Evolutionary conservation across 805 yeast species (phyloP).

Genomic region (Saccharomycopsis sp.): DNA sequence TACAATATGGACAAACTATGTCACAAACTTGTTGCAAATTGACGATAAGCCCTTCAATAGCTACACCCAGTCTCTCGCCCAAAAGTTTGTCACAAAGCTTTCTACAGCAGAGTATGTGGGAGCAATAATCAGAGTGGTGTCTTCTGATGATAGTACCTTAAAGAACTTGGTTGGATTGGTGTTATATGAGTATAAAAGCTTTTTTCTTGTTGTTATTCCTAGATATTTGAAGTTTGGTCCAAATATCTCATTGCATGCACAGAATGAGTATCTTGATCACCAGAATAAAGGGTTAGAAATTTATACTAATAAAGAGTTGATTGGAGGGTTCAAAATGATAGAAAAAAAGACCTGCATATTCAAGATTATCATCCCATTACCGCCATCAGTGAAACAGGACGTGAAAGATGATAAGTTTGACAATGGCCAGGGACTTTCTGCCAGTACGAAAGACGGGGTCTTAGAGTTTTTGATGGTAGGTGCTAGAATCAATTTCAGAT

Average conservation of each 20-base stretch:
- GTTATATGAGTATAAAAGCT: slow-evolving; percentile 19
- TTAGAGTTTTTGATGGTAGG: slow-evolving; percentile 67
- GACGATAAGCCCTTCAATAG: background rate
- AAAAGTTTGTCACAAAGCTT: slow-evolving; percentile 12
- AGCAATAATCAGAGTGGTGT: slow-evolving; percentile 9
- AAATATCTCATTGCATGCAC: background rate
- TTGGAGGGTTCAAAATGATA: slow-evolving; percentile 62
- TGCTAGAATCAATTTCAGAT: slow-evolving; percentile 65
- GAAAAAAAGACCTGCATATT: slow-evolving; percentile 66
- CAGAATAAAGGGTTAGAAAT: background rate
- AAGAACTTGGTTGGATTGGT: slow-evolving; percentile 14
- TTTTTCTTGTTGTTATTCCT: slow-evolving; percentile 16
- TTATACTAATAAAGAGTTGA: slow-evolving; percentile 23
- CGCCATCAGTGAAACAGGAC: slow-evolving; percentile 9
- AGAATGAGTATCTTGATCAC: slow-evolving; percentile 7
- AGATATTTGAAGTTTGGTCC: slow-evolving; percentile 9
- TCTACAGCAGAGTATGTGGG: slow-evolving; percentile 19
- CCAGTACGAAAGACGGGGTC: slow-evolving; percentile 29
- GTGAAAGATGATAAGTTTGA: slow-evolving; percentile 7
- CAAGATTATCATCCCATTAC: slow-evolving; percentile 39
- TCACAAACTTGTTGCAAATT: slow-evolving; percentile 5
- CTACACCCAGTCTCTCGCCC: background rate
- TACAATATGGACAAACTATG: slow-evolving; percentile 15
- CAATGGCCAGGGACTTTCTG: slow-evolving; percentile 23
- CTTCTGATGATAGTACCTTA: slow-evolving; percentile 1